These are phyloP conservation scores for Scolecobasidium constrictum DNA, from an alignment of 2,329 filamentous ascomycete species.

Conservation along the genomic window DNA sequence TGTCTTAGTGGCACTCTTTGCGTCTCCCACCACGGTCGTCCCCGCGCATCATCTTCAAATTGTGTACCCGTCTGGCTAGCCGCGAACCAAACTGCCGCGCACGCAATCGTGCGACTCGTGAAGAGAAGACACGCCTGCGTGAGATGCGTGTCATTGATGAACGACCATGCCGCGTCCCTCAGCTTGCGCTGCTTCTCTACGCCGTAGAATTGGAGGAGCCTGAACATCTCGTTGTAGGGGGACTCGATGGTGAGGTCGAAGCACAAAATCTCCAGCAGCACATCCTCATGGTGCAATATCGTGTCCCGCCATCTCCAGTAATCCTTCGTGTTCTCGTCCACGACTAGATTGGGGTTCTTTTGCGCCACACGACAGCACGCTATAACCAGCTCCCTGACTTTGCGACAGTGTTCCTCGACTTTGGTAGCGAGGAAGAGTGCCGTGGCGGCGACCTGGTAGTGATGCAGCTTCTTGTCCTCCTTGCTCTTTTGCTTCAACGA, in stretches of 20 bases:
- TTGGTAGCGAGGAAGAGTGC: constrained; percentile 92
- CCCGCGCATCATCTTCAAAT: constrained; percentile 64
- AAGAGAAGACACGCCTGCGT: constrained; percentile 78
- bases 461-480: constrained; percentile 60
- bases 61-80: constrained; percentile 61
- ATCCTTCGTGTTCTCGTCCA: constrained; percentile 96
- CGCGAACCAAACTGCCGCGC: constrained; percentile 77
- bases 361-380: constrained; percentile 90
- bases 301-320: constrained; percentile 97
- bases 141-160: constrained; percentile 80
- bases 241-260: constrained; percentile 89
- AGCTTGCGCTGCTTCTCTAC: constrained; percentile 71
- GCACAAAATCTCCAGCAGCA: constrained; percentile 81
- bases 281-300: constrained; percentile 83
- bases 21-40: constrained; percentile 78
- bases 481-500: constrained; percentile 66
- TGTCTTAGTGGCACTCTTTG: constrained; percentile 60
- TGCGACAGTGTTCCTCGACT: constrained; percentile 91
- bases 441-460: constrained; percentile 88
- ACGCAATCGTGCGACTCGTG: constrained; percentile 68
- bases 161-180: constrained; percentile 83
- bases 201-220: constrained; percentile 63
- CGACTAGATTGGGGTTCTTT: constrained; percentile 79
- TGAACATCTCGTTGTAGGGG: constrained; percentile 75
- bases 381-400: constrained; percentile 89